These are phyloP conservation scores for Ampelocalamus luodianensis DNA, from an alignment of 176 grass and related monocot genomes.

Conservation along the genomic window DNA sequence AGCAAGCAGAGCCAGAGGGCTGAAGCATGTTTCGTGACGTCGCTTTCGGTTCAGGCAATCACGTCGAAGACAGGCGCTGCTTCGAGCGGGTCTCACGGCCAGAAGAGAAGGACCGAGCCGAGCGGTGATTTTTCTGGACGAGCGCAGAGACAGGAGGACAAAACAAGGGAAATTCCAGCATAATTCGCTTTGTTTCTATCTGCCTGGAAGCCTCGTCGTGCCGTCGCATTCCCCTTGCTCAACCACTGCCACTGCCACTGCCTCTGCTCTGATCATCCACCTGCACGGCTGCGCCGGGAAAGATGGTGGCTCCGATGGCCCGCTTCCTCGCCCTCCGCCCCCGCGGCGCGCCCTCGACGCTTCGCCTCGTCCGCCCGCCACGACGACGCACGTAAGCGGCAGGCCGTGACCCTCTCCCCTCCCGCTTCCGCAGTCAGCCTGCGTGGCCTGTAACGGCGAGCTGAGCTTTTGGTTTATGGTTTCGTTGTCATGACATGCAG, in stretches of 20 bases:
- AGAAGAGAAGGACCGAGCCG: too few relatives aligned
- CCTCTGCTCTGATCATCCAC: background rate
- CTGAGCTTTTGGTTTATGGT: background rate
- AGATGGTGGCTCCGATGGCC: conserved; percentile 16
- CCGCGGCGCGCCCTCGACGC: background rate
- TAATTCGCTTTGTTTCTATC: background rate
- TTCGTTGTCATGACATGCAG: background rate
- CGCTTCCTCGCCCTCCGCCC: conserved; percentile 25
- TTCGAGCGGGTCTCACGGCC: too few relatives aligned
- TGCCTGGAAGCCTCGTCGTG: background rate
- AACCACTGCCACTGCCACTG: too few relatives aligned
- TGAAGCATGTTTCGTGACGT: too few relatives aligned
- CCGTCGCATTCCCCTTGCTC: background rate
- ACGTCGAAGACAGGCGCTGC: too few relatives aligned
- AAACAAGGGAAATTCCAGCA: too few relatives aligned
- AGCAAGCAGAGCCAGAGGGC: too few relatives aligned
- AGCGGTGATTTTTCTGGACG: too few relatives aligned
- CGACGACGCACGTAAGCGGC: conserved; percentile 56
- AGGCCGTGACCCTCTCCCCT: too few relatives aligned
- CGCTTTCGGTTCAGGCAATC: too few relatives aligned
- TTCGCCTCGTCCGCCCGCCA: conserved; percentile 43
- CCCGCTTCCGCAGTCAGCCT: background rate
- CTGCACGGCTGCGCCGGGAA: background rate
- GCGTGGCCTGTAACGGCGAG: background rate
- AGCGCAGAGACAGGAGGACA: too few relatives aligned